Evolutionary conservation across 2,329 filamentous ascomycete species (phyloP).

Genomic region (Penicillium sclerotigenum): DNA sequence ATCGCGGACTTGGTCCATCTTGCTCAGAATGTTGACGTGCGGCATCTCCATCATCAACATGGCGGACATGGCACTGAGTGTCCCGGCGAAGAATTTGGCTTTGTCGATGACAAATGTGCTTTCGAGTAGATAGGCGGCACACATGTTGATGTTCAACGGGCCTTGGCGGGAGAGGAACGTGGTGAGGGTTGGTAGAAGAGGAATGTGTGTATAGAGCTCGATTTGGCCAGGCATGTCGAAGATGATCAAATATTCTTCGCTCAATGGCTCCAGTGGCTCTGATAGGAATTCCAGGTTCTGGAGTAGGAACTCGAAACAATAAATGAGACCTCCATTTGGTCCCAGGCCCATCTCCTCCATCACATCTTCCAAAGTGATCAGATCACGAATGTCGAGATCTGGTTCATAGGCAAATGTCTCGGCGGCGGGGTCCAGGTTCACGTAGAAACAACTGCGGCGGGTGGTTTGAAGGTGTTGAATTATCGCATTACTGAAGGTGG

Average conservation of each 20-base stretch:
- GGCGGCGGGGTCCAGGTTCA: conserved; percentile 96
- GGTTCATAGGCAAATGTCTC: conserved; percentile 88
- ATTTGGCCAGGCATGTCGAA: conserved; percentile 99
- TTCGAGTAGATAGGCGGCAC: conserved; percentile 90
- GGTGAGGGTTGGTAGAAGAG: conserved; percentile 80
- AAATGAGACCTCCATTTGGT: conserved; percentile 88
- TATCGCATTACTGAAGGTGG: conserved; percentile 89
- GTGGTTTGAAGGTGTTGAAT: conserved; percentile 90
- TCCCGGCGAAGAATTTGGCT: conserved; percentile 96
- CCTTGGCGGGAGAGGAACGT: conserved; percentile 76
- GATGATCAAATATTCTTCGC: conserved; percentile 94
- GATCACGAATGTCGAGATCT: conserved; percentile 91
- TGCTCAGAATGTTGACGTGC: conserved; percentile 92
- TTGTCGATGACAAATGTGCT: conserved; percentile 93
- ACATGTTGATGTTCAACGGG: conserved; percentile 82
- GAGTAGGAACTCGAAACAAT: conserved; percentile 94
- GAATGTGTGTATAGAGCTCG: conserved; percentile 95
- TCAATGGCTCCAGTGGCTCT: conserved; percentile 76
- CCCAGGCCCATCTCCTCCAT: conserved; percentile 93
- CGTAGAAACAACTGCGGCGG: conserved; percentile 91
- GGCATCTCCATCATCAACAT: conserved; percentile 99
- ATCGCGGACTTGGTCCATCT: conserved; percentile 95
- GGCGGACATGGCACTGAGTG: conserved; percentile 92
- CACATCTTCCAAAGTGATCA: conserved; percentile 89
- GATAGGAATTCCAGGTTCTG: conserved; percentile 92